phyloP scores from a whole-genome alignment of 495 filamentous ascomycete genomes.

The Aspergillus affinis region DNA sequence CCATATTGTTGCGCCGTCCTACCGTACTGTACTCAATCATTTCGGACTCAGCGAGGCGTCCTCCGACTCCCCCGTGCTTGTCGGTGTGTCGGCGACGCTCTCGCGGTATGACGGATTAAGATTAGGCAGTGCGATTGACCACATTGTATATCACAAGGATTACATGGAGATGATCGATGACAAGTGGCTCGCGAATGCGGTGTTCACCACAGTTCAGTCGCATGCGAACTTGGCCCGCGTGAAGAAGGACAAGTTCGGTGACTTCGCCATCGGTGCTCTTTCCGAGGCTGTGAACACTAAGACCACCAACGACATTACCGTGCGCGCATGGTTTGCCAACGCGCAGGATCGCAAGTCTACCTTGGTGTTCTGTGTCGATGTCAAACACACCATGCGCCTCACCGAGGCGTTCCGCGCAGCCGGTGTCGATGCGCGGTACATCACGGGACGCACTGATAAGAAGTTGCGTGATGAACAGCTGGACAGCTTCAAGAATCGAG shows the following conservation, averaged over 20 bases:
- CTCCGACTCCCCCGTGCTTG: slow-evolving; percentile 62
- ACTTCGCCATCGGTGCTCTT: slow-evolving; percentile 73
- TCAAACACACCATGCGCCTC: slow-evolving; percentile 72
- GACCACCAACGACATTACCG: slow-evolving; percentile 74
- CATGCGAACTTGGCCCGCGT: slow-evolving; percentile 74
- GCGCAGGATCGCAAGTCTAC: slow-evolving; percentile 76
- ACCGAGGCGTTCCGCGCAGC: slow-evolving; percentile 71
- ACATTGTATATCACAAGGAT: slow-evolving; percentile 96
- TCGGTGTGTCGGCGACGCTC: slow-evolving; percentile 93
- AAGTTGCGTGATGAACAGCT: slow-evolving; percentile 63
- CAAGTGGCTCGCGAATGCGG: slow-evolving; percentile 76
- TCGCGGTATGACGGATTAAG: slow-evolving; percentile 86
- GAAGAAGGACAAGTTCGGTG: slow-evolving; percentile 62
- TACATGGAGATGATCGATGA: slow-evolving; percentile 96
- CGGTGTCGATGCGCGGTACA: slow-evolving; percentile 78
- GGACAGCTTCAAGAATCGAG: slow-evolving; percentile 67
- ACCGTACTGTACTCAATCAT: slow-evolving; percentile 68
- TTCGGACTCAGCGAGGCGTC: slow-evolving; percentile 64
- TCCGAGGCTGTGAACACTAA: slow-evolving; percentile 78
- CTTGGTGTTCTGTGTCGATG: slow-evolving; percentile 88
- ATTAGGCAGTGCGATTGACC: slow-evolving; percentile 84
- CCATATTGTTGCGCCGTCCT: slow-evolving; percentile 85
- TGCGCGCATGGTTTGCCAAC: slow-evolving; percentile 80
- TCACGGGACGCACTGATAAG: slow-evolving; percentile 75
- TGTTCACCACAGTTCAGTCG: slow-evolving; percentile 90